These are phyloP conservation scores for Lentinula sp. DNA, from an alignment of 768 basidiomycete species.

Conservation along the genomic window DNA sequence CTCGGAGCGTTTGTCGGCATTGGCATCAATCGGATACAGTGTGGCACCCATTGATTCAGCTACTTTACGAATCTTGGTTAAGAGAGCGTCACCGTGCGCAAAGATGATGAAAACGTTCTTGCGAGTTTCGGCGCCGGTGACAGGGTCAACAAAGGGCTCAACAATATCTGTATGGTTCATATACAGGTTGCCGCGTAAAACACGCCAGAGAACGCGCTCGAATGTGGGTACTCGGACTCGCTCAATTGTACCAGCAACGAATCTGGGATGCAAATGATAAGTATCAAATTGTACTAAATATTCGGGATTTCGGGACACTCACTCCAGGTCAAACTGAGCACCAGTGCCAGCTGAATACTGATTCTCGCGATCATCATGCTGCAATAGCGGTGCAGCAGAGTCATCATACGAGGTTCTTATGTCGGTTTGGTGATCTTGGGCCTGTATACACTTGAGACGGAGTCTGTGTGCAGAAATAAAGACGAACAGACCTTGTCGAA, in stretches of 20 bases:
- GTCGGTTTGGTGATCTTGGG: slow-evolving; percentile 70
- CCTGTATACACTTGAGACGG: slow-evolving; percentile 36
- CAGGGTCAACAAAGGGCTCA: slow-evolving; percentile 87
- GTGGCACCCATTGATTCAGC: slow-evolving; percentile 99
- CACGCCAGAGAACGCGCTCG: slow-evolving; percentile 97
- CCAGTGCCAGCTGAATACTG: slow-evolving; percentile 40
- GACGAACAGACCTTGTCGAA: slow-evolving; percentile 64
- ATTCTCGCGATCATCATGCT: slow-evolving; percentile 81
- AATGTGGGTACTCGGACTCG: slow-evolving; percentile 88
- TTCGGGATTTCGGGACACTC: slow-evolving; percentile 16
- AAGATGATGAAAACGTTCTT: slow-evolving; percentile 99
- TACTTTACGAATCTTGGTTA: slow-evolving; percentile 96
- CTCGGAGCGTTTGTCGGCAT: slow-evolving; percentile 87
- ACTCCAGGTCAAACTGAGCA: slow-evolving; percentile 87
- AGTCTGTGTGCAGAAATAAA: background rate
- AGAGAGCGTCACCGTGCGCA: slow-evolving; percentile 87
- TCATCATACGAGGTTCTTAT: slow-evolving; percentile 91
- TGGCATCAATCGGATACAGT: slow-evolving; percentile 92
- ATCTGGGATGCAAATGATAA: slow-evolving; percentile 37
- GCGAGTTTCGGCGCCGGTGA: slow-evolving; percentile 74
- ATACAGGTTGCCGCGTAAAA: slow-evolving; percentile 94
- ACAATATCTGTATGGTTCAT: slow-evolving; percentile 98
- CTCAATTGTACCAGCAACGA: slow-evolving; percentile 95
- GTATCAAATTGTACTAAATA: background rate
- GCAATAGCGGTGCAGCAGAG: slow-evolving; percentile 82